phyloP scores from a whole-genome alignment of 148 eudicot genomes.

The Silene latifolia region DNA sequence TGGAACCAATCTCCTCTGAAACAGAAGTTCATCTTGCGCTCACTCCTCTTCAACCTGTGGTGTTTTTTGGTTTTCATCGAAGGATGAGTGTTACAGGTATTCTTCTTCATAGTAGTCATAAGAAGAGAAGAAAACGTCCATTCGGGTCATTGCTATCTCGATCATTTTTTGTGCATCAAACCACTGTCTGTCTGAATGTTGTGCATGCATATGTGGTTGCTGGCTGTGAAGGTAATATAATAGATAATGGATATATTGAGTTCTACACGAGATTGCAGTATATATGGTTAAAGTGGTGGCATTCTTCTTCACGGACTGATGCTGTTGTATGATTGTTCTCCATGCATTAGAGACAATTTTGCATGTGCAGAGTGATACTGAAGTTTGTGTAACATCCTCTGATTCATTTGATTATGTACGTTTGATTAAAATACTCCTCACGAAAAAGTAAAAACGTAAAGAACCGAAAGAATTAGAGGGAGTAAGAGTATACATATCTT shows the following conservation, averaged over 20 bases:
- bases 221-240: neutral
- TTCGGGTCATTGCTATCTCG: neutral
- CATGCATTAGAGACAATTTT: neutral
- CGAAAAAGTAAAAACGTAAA: no score
- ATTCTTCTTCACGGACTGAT: neutral
- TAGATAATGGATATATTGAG: neutral
- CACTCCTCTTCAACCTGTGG: conserved; percentile 96
- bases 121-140: neutral
- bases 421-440: no score
- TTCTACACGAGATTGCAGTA: neutral
- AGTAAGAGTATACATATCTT: neutral
- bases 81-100: conserved; percentile 99
- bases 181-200: neutral
- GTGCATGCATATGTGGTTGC: conserved; percentile 3
- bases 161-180: neutral
- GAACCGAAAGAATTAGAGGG: no score
- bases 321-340: neutral
- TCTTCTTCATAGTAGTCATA: conserved; percentile 1
- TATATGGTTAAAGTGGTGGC: neutral
- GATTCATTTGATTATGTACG: no score
- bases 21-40: conserved; percentile 97
- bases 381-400: no score
- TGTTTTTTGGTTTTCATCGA: conserved; percentile 90
- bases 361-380: neutral
- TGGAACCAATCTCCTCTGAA: conserved; percentile 73